Percentiles rank a stretch among this genome's conserved stretches.
These are phyloP conservation scores for Hyaloperonospora brassicae DNA, from an alignment of 352 stramenopile genomes.

Conservation along the genomic window DNA sequence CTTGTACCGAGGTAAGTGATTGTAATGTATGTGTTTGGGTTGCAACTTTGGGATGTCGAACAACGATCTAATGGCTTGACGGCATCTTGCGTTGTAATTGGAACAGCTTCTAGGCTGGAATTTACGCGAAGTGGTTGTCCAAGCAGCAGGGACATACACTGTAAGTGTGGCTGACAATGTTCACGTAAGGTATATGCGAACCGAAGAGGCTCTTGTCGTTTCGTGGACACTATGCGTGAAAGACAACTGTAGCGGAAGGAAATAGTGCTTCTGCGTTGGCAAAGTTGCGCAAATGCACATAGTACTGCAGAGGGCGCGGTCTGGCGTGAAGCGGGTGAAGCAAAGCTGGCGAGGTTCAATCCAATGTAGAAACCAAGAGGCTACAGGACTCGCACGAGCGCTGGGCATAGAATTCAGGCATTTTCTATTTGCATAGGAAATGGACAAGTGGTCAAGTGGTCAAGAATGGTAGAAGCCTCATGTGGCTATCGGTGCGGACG, in stretches of 20 bases:
- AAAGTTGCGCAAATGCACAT: constrained; percentile 21
- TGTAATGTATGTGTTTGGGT: neutral
- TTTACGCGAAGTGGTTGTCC: constrained; percentile 42
- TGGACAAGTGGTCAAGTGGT: neutral
- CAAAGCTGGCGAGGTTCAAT: constrained; percentile 12
- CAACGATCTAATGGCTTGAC: constrained; percentile 7
- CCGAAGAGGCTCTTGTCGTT: constrained; percentile 36
- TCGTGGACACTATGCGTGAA: constrained; percentile 48
- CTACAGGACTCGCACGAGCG: constrained; percentile 11
- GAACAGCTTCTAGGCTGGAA: constrained; percentile 52
- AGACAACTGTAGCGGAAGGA: constrained; percentile 19
- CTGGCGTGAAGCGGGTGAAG: constrained; percentile 10
- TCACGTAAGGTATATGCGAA: constrained; percentile 40
- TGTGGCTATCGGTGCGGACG: constrained; percentile 15
- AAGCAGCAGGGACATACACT: constrained; percentile 35
- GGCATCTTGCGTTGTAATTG: constrained; percentile 1
- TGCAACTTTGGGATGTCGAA: neutral
- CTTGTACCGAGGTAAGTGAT: constrained; percentile 42
- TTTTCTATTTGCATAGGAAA: constrained; percentile 24
- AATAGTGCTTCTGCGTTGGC: constrained; percentile 5
- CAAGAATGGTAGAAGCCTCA: constrained; percentile 16
- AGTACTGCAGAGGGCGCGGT: constrained; percentile 18
- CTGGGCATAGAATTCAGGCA: constrained; percentile 7
- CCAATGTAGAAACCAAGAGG: constrained; percentile 17
- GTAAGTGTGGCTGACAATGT: constrained; percentile 38